Base-by-base conservation (phyloP, 495 filamentous ascomycete genomes). In the Bacidia gigantensis region DNA sequence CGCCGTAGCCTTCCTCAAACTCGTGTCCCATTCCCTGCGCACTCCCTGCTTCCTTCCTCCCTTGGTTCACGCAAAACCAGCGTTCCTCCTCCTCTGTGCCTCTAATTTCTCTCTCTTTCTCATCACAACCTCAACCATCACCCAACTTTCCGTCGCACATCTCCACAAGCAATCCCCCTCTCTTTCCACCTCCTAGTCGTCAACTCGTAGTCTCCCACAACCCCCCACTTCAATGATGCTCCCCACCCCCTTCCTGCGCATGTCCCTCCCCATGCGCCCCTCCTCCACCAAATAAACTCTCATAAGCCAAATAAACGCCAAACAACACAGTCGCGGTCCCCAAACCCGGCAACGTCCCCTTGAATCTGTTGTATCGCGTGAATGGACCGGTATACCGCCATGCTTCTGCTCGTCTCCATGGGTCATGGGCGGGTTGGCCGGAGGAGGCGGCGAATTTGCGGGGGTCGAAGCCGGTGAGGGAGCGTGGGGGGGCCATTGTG, bases 361-460 rank as follows among this genome's bases (percentile, higher is more conserved):
- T 85, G 73, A 95, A 94, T 21, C 92, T 86, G 71, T 93, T 90
- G 66, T 69, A 84, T 49, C 90, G 78, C 52, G 80, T 81, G 76
- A 96, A 97, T 40, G 80, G 83, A 58, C 89, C 93, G 45, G 79
- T 80, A 72, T 93, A 96, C 60, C 92, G 81, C 92, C 92, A 98
- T 64, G 84, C 73, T 69, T 98, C 92, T 89, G 71, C 60, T 73
- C 82, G 71, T 64, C 77, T 80, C 92, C 92, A 98, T 39, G 92
- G 92, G 65, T 97, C 93, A 63, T 84, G 81, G 65, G 77, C 75
- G 51, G 78, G 75, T 56, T 71, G 71, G 29, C 77, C 77, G 53
- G 84, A 70, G 20, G 87, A 72, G 47, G 75, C 75, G 60, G 76
- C 80, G 66, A 88, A 79, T 61, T 86, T 81, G 64, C 70, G 72